Conservation (phyloP, 2,329 filamentous ascomycete genomes). For the Talaromyces piceae region DNA sequence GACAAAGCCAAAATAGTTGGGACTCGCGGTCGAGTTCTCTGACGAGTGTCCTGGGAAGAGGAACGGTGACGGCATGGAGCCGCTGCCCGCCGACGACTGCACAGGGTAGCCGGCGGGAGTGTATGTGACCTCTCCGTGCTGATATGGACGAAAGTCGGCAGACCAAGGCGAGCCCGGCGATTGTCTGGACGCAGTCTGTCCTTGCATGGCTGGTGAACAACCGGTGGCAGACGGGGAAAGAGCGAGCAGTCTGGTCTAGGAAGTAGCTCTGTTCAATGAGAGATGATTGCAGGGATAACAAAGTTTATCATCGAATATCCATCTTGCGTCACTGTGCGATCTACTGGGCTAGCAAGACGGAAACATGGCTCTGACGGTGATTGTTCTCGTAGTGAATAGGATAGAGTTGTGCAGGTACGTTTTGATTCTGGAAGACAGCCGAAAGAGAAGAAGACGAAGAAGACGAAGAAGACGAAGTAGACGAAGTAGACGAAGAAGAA, state of each 20-base stretch:
- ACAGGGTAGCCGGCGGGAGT: constrained; percentile 48
- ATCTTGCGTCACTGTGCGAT: too few relatives aligned
- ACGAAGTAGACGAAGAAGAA: too few relatives aligned
- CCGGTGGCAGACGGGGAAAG: not conserved
- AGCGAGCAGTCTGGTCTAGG: not conserved
- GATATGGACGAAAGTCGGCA: constrained; percentile 10
- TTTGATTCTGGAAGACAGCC: too few relatives aligned
- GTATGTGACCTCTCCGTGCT: constrained; percentile 21
- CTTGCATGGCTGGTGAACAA: constrained; percentile 16
- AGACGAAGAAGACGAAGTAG: too few relatives aligned
- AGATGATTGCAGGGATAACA: too few relatives aligned
- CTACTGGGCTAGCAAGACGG: too few relatives aligned
- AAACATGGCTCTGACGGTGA: too few relatives aligned
- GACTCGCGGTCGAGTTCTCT: constrained; percentile 47
- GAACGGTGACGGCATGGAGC: constrained; percentile 49
- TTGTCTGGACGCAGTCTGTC: constrained; percentile 18
- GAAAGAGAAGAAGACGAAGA: too few relatives aligned
- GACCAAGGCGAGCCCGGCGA: constrained; percentile 16
- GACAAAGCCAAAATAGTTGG: constrained; percentile 80
- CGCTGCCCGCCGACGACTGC: constrained; percentile 46
- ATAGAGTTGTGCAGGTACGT: too few relatives aligned
- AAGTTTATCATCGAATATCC: too few relatives aligned
- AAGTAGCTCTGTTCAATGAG: too few relatives aligned
- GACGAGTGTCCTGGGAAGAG: constrained; percentile 43
- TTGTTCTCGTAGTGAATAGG: too few relatives aligned